Conservation (phyloP, 768 basidiomycete genomes). For the Russula compacta region DNA sequence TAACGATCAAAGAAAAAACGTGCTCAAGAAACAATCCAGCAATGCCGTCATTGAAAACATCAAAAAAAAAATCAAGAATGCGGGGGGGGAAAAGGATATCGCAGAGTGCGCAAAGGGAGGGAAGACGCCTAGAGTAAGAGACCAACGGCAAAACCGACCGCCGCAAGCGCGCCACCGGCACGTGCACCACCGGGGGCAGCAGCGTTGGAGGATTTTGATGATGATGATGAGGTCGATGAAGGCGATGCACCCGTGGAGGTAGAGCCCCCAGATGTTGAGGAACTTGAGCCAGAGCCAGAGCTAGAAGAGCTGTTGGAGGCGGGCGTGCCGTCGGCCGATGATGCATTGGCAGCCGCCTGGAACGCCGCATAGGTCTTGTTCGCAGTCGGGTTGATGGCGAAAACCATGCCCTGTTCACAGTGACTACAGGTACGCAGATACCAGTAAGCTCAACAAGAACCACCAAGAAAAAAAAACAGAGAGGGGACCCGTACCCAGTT, state of each 20-base stretch:
- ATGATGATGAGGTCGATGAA: not conserved
- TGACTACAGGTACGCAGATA: constrained; percentile 10
- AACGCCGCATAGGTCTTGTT: constrained; percentile 23
- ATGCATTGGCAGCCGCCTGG: constrained; percentile 19
- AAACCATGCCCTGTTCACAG: constrained; percentile 27
- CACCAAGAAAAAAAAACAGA: no score
- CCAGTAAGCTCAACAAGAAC: no score
- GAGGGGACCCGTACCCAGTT: constrained; percentile 19
- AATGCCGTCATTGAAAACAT: constrained; percentile 1
- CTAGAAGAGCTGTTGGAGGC: not conserved
- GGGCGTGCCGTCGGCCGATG: not conserved
- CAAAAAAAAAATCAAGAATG: not conserved
- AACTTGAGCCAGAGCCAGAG: not conserved
- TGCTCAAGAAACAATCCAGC: not conserved
- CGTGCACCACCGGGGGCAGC: not conserved
- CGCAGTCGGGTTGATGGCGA: constrained; percentile 25
- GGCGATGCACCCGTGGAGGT: not conserved
- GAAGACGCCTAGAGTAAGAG: constrained; percentile 9
- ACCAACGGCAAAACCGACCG: constrained; percentile 15
- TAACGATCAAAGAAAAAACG: not conserved
- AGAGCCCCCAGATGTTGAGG: not conserved
- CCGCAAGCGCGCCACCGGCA: constrained; percentile 12
- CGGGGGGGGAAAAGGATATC: not conserved
- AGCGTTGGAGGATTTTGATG: not conserved
- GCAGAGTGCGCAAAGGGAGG: not conserved